Conservation (phyloP, 2,329 filamentous ascomycete species). For the Microsporum ferrugineum region DNA sequence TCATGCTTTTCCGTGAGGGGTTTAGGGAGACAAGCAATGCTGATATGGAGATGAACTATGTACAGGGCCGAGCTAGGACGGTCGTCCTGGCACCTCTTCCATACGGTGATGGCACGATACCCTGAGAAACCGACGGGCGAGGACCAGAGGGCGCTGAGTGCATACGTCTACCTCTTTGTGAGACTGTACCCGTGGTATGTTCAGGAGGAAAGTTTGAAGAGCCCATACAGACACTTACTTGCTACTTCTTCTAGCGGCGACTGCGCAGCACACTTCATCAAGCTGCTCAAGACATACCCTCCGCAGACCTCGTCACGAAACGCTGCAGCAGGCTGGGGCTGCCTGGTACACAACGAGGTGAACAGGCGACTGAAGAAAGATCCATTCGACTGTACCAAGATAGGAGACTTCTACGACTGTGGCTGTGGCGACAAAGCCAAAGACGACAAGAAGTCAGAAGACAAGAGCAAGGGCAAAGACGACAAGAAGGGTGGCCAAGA, state of each 20-base stretch:
- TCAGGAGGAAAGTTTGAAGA: neutral
- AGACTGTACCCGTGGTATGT: constrained; percentile 51
- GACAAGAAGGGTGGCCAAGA: neutral
- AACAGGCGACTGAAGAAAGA: constrained; percentile 51
- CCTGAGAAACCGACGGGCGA: constrained; percentile 51
- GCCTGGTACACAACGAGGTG: constrained; percentile 56
- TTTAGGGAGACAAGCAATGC: neutral
- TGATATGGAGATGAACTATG: neutral
- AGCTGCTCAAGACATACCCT: constrained; percentile 50
- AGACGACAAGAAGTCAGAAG: neutral
- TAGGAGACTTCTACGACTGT: constrained; percentile 57
- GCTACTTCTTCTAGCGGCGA: constrained; percentile 40
- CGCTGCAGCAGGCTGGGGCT: constrained; percentile 54
- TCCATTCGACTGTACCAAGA: constrained; percentile 52
- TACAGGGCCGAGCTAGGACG: constrained; percentile 51
- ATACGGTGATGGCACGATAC: constrained; percentile 56
- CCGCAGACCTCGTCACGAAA: constrained; percentile 52
- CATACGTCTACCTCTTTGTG: constrained; percentile 53
- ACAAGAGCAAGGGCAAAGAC: neutral
- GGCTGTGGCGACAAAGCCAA: constrained; percentile 35
- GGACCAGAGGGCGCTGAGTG: constrained; percentile 48
- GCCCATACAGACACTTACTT: no score
- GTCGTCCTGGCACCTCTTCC: constrained; percentile 55
- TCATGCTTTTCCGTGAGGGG: neutral
- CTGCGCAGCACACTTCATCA: constrained; percentile 53